Conservation (phyloP, 495 filamentous ascomycete genomes). For the Alectoria sarmentosa region DNA sequence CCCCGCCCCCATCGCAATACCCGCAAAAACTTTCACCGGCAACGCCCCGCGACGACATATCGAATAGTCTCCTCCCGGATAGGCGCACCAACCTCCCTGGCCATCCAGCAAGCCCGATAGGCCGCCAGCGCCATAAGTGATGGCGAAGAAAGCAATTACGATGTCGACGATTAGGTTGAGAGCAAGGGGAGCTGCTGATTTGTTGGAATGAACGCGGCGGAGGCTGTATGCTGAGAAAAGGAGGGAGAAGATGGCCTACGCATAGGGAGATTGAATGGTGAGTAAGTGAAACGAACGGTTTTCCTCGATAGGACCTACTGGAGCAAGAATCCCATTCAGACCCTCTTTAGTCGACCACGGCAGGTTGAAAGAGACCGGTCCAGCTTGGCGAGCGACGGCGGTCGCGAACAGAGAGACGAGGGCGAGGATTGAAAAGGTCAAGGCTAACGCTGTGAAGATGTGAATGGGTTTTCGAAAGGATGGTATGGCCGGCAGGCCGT, state of each 20-base stretch:
- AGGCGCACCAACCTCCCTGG: neutral
- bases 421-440: neutral
- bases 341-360: neutral
- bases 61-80: neutral
- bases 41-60: neutral
- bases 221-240: neutral
- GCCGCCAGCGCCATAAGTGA: neutral
- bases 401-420: neutral
- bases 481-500: neutral
- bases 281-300: neutral
- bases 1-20: neutral
- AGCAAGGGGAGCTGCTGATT: neutral
- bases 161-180: slow-evolving; percentile 2
- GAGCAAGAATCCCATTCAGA: neutral
- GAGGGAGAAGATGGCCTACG: slow-evolving; percentile 10
- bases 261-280: neutral
- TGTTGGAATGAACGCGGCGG: neutral
- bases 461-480: neutral
- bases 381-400: neutral
- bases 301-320: neutral
- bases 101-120: neutral
- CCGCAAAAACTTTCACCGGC: neutral
- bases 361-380: neutral
- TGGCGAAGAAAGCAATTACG: slow-evolving; percentile 4
- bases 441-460: neutral